phyloP scores from a whole-genome alignment of 768 basidiomycete species.

The Suillus americanus region DNA sequence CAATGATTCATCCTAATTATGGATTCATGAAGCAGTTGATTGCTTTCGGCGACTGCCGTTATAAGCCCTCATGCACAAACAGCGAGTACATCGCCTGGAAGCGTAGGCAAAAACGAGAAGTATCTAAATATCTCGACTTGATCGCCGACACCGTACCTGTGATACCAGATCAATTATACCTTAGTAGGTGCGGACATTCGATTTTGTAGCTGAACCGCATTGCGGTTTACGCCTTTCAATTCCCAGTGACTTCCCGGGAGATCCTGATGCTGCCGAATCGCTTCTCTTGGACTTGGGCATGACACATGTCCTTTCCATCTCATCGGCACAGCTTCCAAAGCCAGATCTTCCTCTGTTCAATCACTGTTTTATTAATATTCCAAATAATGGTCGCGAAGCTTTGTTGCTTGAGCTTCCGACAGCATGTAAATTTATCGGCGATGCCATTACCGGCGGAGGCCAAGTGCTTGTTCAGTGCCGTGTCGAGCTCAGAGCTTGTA shows the following conservation, averaged over 20 bases:
- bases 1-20: slow-evolving; percentile 40
- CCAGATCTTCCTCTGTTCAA: slow-evolving; percentile 32
- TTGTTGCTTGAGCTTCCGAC: slow-evolving; percentile 47
- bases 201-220: background rate
- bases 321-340: slow-evolving; percentile 46
- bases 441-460: slow-evolving; percentile 41
- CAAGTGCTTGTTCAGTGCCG: slow-evolving; percentile 54
- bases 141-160: slow-evolving; percentile 53
- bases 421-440: slow-evolving; percentile 45
- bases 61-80: slow-evolving; percentile 41
- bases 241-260: slow-evolving; percentile 55
- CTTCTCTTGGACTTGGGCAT: slow-evolving; percentile 51
- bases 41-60: slow-evolving; percentile 51
- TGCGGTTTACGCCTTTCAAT: slow-evolving; percentile 2
- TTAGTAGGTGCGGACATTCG: slow-evolving; percentile 43
- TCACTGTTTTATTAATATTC: slow-evolving; percentile 44
- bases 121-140: slow-evolving; percentile 50
- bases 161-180: slow-evolving; percentile 46
- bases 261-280: slow-evolving; percentile 47
- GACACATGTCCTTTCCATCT: slow-evolving; percentile 54
- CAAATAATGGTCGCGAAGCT: slow-evolving; percentile 37
- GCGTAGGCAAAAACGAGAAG: slow-evolving; percentile 51
- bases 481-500: slow-evolving; percentile 54
- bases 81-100: slow-evolving; percentile 58
- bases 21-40: slow-evolving; percentile 61